Evolutionary conservation across 2,329 filamentous ascomycete species (phyloP).

Genomic region (Pseudocercospora musae): DNA sequence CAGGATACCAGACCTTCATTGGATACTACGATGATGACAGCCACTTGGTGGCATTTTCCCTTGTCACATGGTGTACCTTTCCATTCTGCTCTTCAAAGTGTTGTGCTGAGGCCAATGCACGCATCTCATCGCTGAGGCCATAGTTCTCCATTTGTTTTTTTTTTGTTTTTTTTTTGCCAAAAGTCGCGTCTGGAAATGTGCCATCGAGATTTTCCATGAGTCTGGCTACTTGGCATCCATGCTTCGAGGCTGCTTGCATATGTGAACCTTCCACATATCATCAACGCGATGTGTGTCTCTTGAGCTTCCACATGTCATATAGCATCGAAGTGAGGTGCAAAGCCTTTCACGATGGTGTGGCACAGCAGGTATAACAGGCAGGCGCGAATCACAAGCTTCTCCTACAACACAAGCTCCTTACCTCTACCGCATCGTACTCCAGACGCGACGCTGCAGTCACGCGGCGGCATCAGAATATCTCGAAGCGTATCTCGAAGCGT

Average conservation of each 20-base stretch:
- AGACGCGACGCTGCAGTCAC: not conserved
- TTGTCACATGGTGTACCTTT: not conserved
- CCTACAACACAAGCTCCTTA: not conserved
- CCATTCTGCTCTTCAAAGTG: not conserved
- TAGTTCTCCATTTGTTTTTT: not conserved
- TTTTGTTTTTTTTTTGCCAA: too few species aligned
- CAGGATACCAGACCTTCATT: slow-evolving; percentile 5
- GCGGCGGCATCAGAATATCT: not conserved
- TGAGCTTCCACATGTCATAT: not conserved
- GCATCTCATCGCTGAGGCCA: not conserved
- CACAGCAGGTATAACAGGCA: not conserved
- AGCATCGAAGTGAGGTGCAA: not conserved
- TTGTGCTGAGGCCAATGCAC: not conserved
- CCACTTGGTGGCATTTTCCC: not conserved
- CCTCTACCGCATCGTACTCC: not conserved
- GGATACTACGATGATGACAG: not conserved
- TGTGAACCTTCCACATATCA: not conserved
- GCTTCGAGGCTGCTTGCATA: not conserved
- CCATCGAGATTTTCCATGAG: not conserved
- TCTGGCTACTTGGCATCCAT: not conserved
- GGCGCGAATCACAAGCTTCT: slow-evolving; percentile 1
- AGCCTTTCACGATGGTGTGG: slow-evolving; percentile 1
- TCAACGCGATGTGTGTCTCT: not conserved
- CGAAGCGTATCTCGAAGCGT: not conserved
- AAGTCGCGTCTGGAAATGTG: not conserved